Evolutionary conservation across 257 asterid species (phyloP), one percentile per base, ranked within the genome.

Genomic region (Cynanchum wilfordii): DNA sequence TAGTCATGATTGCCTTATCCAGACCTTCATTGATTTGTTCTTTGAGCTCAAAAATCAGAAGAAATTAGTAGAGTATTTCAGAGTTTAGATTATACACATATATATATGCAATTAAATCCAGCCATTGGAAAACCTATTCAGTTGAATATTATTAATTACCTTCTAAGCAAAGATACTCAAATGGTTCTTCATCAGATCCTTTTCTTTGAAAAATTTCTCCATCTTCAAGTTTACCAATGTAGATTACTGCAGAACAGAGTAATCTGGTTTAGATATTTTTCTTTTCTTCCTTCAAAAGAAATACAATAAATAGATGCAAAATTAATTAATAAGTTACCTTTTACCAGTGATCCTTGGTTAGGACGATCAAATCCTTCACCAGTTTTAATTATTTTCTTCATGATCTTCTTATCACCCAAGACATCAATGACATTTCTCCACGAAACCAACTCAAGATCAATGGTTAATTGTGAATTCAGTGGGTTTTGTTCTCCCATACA

Each of bases 341-440:
- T 85, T n/a, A 66, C 87, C 17, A 79, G 74, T 25, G 91, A 79
- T 62, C 90, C 91, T 60, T 86, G 87, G 10, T 59, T 83, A 27
- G 95, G 91, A 79, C 75, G 87, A 60, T 85, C 90, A 76, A 81
- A 85, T 0, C 86, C 91, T 68, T 88, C 84, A 0, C 91, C 91
- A 5, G 16, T 77, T 69, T 82, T 82, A 67, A 33, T 76, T 75
- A 79, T 64, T 76, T 83, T 85, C 81, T 88, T 88, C 13, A 86
- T 71, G 38, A 88, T 68, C 64, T 74, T 85, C 67, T 81, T 69
- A 73, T 86, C 90, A 69, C 90, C 91, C 52, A 4, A 45, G 70
- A 86, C 73, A 60, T 86, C 89, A 45, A 85, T 73, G n/a, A 86
- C 85, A 55, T 67, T 71, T 72, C 75, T 85, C 95, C 95, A 88